Evolutionary conservation across 1,284 basidiomycete genomes (phyloP).

Genomic region (Cystobasidium pallidum): DNA sequence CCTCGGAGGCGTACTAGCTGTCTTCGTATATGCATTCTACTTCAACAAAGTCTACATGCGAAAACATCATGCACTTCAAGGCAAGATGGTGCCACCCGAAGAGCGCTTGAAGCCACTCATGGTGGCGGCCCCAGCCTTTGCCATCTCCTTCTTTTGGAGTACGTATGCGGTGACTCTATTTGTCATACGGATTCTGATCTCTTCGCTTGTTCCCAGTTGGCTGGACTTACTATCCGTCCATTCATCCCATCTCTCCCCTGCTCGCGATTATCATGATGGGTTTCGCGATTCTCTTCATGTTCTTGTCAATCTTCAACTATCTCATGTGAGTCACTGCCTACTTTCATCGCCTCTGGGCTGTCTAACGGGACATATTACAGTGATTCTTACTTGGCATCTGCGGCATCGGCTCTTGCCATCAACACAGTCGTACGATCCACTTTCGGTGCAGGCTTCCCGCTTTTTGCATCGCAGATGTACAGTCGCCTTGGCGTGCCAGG

Average conservation of each 20-base stretch:
- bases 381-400: slow-evolving; percentile 59
- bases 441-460: slow-evolving; percentile 58
- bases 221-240: slow-evolving; percentile 41
- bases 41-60: slow-evolving; percentile 51
- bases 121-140: slow-evolving; percentile 55
- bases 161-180: background rate
- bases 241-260: slow-evolving; percentile 21
- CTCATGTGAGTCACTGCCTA: slow-evolving; percentile 33
- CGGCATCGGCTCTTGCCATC: slow-evolving; percentile 57
- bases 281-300: slow-evolving; percentile 53
- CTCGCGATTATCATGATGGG: slow-evolving; percentile 29
- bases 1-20: slow-evolving; percentile 49
- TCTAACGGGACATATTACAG: slow-evolving; percentile 56
- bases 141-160: slow-evolving; percentile 58
- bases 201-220: background rate
- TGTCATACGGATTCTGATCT: background rate
- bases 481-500: slow-evolving; percentile 59
- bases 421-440: slow-evolving; percentile 60
- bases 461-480: slow-evolving; percentile 63
- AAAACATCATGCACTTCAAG: slow-evolving; percentile 44
- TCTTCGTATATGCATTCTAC: slow-evolving; percentile 51
- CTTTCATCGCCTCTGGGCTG: background rate
- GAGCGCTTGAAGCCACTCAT: slow-evolving; percentile 51
- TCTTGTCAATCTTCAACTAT: slow-evolving; percentile 58
- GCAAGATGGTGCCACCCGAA: slow-evolving; percentile 53